Percentiles rank a stretch among this genome's conserved stretches.
Evolutionary conservation across 2,329 filamentous ascomycete genomes (phyloP).

Genomic region (Scedosporium aurantiacum): DNA sequence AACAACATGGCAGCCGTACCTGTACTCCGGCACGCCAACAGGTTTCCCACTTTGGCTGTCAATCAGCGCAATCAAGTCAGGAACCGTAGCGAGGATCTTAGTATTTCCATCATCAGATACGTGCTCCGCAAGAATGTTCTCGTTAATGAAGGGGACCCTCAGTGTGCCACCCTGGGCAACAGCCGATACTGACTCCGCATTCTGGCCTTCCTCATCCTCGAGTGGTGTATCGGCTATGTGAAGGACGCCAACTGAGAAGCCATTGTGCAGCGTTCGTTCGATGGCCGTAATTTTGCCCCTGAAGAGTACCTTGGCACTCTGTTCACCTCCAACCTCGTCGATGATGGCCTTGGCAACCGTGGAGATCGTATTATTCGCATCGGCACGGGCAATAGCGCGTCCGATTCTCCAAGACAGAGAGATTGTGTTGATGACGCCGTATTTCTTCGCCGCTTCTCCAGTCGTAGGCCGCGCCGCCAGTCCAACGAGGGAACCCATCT

Average conservation of each 20-base stretch:
- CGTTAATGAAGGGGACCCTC: conserved; percentile 19
- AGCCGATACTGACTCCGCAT: neutral
- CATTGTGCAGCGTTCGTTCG: conserved; percentile 35
- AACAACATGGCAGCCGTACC: conserved; percentile 8
- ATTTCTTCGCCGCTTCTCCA: conserved; percentile 22
- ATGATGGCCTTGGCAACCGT: conserved; percentile 26
- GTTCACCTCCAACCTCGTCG: conserved; percentile 25
- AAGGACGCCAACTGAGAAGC: conserved; percentile 33
- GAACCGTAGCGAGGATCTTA: conserved; percentile 24
- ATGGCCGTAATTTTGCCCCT: conserved; percentile 28
- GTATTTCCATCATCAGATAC: neutral
- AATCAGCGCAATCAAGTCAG: conserved; percentile 28
- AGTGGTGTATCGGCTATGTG: conserved; percentile 15
- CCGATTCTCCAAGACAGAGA: conserved; percentile 28
- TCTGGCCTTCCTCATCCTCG: conserved; percentile 12
- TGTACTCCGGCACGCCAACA: conserved; percentile 26
- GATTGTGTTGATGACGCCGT: conserved; percentile 9
- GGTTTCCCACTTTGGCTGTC: conserved; percentile 24
- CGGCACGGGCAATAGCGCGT: conserved; percentile 33
- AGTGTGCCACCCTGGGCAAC: conserved; percentile 12
- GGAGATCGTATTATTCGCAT: conserved; percentile 28
- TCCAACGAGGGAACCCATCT: conserved; percentile 25
- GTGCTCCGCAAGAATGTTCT: conserved; percentile 7
- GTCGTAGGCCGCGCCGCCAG: conserved; percentile 21
- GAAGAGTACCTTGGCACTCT: conserved; percentile 15